These are phyloP conservation scores for Sporothrix schenckii DNA, from an alignment of 2,329 filamentous ascomycete genomes.

Conservation along the genomic window DNA sequence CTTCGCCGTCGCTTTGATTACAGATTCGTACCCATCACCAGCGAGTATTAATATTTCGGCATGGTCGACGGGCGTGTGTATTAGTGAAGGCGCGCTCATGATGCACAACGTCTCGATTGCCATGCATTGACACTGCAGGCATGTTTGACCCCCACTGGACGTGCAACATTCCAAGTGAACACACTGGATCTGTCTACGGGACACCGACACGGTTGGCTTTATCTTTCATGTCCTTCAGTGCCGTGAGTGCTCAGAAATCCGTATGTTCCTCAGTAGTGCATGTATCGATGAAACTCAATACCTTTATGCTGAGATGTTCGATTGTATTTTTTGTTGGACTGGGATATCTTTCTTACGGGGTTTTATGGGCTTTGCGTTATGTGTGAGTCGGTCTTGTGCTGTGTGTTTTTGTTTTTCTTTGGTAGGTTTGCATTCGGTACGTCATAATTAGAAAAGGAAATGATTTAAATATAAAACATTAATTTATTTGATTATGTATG, in stretches of 20 bases:
- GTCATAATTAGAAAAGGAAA: background rate
- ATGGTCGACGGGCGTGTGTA: background rate
- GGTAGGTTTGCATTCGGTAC: too few relatives aligned
- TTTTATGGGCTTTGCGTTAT: too few relatives aligned
- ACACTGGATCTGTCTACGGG: background rate
- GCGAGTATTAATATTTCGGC: background rate
- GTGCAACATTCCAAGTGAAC: background rate
- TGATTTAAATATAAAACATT: background rate
- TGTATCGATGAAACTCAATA: background rate
- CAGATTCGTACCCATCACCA: background rate
- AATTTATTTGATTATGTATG: background rate
- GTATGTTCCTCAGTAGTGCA: too few relatives aligned
- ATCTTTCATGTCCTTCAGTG: background rate
- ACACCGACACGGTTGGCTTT: conserved; percentile 10
- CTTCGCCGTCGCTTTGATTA: background rate
- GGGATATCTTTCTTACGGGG: too few relatives aligned
- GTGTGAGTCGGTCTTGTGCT: too few relatives aligned
- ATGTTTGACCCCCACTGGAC: conserved; percentile 12
- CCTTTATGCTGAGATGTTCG: background rate
- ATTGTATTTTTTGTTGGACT: too few relatives aligned
- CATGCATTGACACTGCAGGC: background rate
- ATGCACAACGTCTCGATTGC: conserved; percentile 7
- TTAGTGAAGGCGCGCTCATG: background rate
- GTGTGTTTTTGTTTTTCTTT: too few relatives aligned
- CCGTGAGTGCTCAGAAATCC: too few relatives aligned